Percentiles rank a stretch among this genome's conserved stretches.
These are phyloP conservation scores for Xanthoconium stramineum DNA, from an alignment of 768 basidiomycete genomes.

Conservation along the genomic window DNA sequence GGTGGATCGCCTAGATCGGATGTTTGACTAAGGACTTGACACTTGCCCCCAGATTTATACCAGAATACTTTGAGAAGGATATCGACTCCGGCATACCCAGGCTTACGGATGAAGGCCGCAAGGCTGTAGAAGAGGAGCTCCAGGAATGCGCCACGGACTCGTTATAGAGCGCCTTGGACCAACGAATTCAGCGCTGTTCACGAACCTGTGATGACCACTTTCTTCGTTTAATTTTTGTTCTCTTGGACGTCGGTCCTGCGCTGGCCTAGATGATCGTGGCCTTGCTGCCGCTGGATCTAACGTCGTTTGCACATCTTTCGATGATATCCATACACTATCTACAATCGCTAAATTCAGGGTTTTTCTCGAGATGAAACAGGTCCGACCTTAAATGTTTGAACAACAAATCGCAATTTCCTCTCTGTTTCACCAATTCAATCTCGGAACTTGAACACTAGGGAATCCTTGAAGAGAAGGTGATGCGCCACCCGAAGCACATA, in stretches of 20 bases:
- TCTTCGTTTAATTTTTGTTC: neutral
- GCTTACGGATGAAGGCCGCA: constrained; percentile 65
- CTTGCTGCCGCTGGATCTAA: constrained; percentile 7
- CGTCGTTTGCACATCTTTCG: constrained; percentile 13
- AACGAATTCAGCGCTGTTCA: neutral
- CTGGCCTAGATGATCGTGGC: constrained; percentile 5
- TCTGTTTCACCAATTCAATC: neutral
- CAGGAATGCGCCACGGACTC: constrained; percentile 15
- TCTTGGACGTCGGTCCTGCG: constrained; percentile 5
- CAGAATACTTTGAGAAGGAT: constrained; percentile 73
- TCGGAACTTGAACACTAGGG: neutral
- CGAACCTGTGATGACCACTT: constrained; percentile 9
- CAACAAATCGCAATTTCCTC: neutral
- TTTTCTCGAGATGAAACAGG: neutral
- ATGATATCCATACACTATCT: constrained; percentile 31
- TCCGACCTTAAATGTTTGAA: neutral
- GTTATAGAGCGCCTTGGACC: constrained; percentile 9
- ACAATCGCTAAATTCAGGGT: constrained; percentile 12
- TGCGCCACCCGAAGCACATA: too few species aligned
- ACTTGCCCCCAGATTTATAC: constrained; percentile 52
- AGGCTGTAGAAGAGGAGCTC: constrained; percentile 75
- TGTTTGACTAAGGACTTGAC: neutral
- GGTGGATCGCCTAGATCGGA: neutral
- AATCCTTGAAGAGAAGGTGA: too few species aligned
- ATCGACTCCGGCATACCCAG: constrained; percentile 61